These are phyloP conservation scores for Dendrobium huoshanense DNA, from an alignment of 106 monocot species.

Conservation along the genomic window DNA sequence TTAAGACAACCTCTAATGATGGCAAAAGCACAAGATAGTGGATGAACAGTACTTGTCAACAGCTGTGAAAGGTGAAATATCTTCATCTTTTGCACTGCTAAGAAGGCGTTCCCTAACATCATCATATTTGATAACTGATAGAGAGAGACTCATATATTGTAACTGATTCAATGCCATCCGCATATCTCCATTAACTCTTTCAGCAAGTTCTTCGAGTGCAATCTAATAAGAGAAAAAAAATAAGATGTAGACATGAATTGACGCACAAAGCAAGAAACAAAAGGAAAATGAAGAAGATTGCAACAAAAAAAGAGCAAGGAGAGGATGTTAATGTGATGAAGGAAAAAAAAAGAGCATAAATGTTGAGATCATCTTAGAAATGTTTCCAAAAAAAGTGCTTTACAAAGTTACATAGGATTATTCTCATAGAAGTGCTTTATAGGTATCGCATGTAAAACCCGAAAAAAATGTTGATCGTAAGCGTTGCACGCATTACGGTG, in stretches of 20 bases:
- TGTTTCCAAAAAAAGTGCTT: not conserved
- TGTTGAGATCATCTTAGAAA: not conserved
- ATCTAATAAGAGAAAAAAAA: slow-evolving; percentile 31
- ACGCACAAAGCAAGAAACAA: not conserved
- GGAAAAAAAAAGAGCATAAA: not conserved
- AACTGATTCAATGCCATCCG: slow-evolving; percentile 97
- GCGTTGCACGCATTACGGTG: too few relatives aligned
- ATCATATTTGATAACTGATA: slow-evolving; percentile 81
- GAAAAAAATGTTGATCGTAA: too few relatives aligned
- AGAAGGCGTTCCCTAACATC: slow-evolving; percentile 77
- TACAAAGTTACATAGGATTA: not conserved
- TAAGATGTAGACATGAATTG: not conserved
- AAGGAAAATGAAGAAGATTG: not conserved
- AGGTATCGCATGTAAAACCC: too few relatives aligned
- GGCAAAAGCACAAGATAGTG: slow-evolving; percentile 2
- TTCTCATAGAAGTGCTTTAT: not conserved
- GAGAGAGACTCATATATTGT: slow-evolving; percentile 91
- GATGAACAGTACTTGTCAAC: slow-evolving; percentile 81
- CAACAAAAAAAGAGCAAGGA: not conserved
- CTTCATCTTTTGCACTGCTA: slow-evolving; percentile 92
- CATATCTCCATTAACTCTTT: slow-evolving; percentile 94
- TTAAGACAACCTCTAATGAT: slow-evolving; percentile 1
- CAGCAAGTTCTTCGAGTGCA: slow-evolving; percentile 89
- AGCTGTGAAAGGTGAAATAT: slow-evolving; percentile 95
- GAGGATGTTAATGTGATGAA: not conserved